Conservation (phyloP, 495 filamentous ascomycete species). For the Trichoderma virens region DNA sequence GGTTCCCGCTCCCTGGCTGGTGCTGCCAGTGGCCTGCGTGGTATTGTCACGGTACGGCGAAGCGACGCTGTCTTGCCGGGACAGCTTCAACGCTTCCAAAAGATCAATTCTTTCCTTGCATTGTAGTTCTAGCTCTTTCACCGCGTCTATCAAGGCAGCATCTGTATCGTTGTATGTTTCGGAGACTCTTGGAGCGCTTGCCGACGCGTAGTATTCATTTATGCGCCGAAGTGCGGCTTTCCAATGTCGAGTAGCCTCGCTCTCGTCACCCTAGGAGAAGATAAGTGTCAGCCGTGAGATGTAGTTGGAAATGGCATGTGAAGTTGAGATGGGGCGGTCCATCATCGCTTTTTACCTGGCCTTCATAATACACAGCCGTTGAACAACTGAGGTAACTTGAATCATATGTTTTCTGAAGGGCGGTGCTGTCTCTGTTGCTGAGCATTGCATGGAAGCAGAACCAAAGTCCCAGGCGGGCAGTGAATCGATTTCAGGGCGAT, state of each 20-base stretch:
- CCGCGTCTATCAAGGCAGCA: slow-evolving; percentile 68
- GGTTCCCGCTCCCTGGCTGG: slow-evolving; percentile 41
- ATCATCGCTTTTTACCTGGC: slow-evolving; percentile 51
- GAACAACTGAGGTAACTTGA: slow-evolving; percentile 90
- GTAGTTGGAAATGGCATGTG: neutral
- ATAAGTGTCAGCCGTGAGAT: neutral
- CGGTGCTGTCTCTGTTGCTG: slow-evolving; percentile 69
- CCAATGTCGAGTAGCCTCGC: slow-evolving; percentile 89
- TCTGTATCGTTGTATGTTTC: slow-evolving; percentile 78
- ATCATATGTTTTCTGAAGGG: slow-evolving; percentile 95
- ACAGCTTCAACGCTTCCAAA: slow-evolving; percentile 70
- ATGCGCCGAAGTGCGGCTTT: slow-evolving; percentile 85
- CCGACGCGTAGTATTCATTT: slow-evolving; percentile 76
- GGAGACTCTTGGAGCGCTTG: slow-evolving; percentile 54
- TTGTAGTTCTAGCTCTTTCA: slow-evolving; percentile 78
- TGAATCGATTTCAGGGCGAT: neutral
- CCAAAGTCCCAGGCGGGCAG: neutral
- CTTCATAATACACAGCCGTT: slow-evolving; percentile 91
- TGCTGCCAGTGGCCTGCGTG: slow-evolving; percentile 19
- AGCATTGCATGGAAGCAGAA: slow-evolving; percentile 47
- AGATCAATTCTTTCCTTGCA: slow-evolving; percentile 91
- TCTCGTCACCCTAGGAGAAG: slow-evolving; percentile 69
- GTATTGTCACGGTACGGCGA: slow-evolving; percentile 19
- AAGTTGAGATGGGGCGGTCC: neutral
- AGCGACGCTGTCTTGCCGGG: slow-evolving; percentile 52